phyloP scores from a whole-genome alignment of 345 rosid genomes.

The Microthlaspi erraticum region DNA sequence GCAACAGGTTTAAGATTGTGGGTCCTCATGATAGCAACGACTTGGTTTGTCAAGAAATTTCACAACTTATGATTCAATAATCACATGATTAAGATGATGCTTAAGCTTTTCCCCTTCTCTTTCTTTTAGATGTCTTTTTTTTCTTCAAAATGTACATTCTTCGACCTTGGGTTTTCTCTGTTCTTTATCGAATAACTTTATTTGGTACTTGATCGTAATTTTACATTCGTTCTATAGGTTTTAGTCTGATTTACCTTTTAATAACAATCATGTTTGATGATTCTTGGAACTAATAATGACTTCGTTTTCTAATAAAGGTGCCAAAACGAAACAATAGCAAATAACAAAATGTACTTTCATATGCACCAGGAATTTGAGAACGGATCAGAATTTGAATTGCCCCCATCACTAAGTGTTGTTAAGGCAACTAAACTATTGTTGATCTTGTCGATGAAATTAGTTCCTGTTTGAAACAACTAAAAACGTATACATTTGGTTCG shows the following conservation, averaged over 20 bases:
- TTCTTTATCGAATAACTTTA: neutral
- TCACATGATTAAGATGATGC: conserved; percentile 27
- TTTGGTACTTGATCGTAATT: neutral
- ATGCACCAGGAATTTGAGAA: too few species aligned
- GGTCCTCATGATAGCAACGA: conserved; percentile 57
- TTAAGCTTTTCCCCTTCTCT: conserved; percentile 2
- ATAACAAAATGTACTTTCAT: too few species aligned
- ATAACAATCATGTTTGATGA: conserved; percentile 17
- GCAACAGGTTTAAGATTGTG: conserved; percentile 63
- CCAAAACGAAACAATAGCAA: too few species aligned
- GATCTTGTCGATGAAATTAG: neutral
- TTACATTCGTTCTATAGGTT: neutral
- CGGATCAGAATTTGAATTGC: neutral
- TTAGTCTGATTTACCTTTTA: neutral
- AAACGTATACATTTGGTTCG: neutral
- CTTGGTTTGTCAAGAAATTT: conserved; percentile 23
- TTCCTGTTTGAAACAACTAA: neutral
- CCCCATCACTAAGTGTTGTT: neutral
- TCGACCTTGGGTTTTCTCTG: neutral
- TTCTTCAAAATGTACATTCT: conserved; percentile 28
- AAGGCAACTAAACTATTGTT: too few species aligned
- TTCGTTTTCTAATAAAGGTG: neutral
- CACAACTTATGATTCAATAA: conserved; percentile 8
- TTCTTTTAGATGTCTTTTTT: neutral
- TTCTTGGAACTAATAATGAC: neutral